Conservation (phyloP, 129 eudicot species). For the Escallonia rubra region DNA sequence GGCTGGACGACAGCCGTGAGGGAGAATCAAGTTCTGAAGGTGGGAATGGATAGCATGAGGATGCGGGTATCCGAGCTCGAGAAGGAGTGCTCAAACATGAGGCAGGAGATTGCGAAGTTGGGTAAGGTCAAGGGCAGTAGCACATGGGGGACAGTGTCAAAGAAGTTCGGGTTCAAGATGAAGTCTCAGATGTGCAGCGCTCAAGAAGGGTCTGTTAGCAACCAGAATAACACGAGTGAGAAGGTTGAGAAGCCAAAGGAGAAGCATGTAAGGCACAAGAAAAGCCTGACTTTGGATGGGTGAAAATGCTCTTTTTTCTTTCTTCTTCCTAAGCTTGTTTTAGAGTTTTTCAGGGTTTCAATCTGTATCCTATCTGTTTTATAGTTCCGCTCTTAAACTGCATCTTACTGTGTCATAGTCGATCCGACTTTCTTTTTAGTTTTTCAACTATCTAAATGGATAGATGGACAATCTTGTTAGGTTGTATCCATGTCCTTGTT, state of each 20-base stretch:
- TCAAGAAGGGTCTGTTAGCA: conserved; percentile 88
- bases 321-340: not conserved
- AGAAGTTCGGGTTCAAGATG: conserved; percentile 69
- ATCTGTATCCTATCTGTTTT: too few relatives aligned
- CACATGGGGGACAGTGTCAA: conserved; percentile 70
- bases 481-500: too few relatives aligned
- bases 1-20: conserved; percentile 82
- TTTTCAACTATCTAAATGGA: too few relatives aligned
- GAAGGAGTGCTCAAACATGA: conserved; percentile 89
- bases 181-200: conserved; percentile 98
- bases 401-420: too few relatives aligned
- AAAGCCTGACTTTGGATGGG: conserved; percentile 39
- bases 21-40: conserved; percentile 90
- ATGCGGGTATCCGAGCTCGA: conserved; percentile 92
- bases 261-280: conserved; percentile 57
- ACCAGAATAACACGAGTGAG: conserved; percentile 49
- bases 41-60: conserved; percentile 96
- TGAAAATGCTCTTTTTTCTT: not conserved
- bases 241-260: conserved; percentile 54
- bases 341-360: too few relatives aligned
- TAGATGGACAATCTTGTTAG: too few relatives aligned
- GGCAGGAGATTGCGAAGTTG: conserved; percentile 78
- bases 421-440: too few relatives aligned
- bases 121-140: conserved; percentile 38
- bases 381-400: too few relatives aligned